These are phyloP conservation scores for Hirsutella thompsonii DNA, from an alignment of 2,329 filamentous ascomycete genomes.

Conservation along the genomic window DNA sequence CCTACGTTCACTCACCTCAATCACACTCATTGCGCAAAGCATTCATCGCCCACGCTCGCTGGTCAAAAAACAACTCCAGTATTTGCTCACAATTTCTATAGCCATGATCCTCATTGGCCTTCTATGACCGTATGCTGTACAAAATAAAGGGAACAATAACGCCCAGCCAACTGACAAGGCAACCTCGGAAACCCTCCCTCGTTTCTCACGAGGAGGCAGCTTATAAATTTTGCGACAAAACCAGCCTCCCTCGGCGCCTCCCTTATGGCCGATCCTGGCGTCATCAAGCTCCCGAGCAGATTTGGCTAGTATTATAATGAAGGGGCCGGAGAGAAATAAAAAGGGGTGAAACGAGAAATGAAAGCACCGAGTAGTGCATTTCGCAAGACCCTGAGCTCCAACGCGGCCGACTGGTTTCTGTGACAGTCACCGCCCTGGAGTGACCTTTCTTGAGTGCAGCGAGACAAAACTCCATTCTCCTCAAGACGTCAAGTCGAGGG, in stretches of 20 bases:
- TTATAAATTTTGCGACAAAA: too few relatives aligned
- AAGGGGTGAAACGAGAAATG: conserved; percentile 6
- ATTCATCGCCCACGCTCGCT: too few relatives aligned
- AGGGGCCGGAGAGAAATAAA: neutral
- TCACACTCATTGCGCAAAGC: too few relatives aligned
- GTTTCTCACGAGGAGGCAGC: too few relatives aligned
- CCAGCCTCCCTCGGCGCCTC: neutral
- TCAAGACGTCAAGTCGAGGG: neutral
- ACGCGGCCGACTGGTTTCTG: conserved; percentile 7
- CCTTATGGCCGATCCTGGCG: neutral
- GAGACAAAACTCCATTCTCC: neutral
- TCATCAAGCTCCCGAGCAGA: neutral
- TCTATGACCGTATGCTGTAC: neutral
- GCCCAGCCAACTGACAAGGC: too few relatives aligned
- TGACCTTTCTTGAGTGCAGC: neutral
- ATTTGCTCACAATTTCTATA: too few relatives aligned
- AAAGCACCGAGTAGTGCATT: conserved; percentile 14
- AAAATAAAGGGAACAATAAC: neutral
- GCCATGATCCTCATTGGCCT: conserved; percentile 1
- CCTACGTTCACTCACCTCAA: too few relatives aligned
- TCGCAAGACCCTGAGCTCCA: conserved; percentile 4
- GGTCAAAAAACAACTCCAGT: too few relatives aligned
- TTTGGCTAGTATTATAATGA: neutral
- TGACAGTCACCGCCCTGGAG: conserved; percentile 7
- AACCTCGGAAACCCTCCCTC: too few relatives aligned